Evolutionary conservation across 768 basidiomycete species (phyloP).

Genomic region (Trametes sanguinea): DNA sequence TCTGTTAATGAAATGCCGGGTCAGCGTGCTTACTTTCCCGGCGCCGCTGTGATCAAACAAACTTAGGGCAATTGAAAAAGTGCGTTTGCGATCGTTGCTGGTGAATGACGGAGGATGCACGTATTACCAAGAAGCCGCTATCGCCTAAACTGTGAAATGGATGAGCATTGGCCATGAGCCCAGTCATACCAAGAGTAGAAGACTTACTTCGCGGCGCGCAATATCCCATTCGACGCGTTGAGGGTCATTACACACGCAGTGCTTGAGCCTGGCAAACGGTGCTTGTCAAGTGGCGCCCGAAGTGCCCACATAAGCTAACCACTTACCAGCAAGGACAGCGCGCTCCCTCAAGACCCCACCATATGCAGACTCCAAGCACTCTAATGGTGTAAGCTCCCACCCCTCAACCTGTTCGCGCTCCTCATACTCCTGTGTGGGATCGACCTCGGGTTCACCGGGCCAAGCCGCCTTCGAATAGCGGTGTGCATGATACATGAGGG

Average conservation of each 20-base stretch:
- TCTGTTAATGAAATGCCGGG: slow-evolving; percentile 23
- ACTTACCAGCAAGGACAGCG: slow-evolving; percentile 39
- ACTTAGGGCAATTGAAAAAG: slow-evolving; percentile 48
- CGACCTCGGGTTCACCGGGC: slow-evolving; percentile 83
- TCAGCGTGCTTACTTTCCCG: background rate
- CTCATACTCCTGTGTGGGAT: slow-evolving; percentile 73
- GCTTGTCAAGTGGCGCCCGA: background rate
- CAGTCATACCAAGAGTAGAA: background rate
- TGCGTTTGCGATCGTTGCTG: slow-evolving; percentile 44
- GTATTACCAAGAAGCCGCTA: slow-evolving; percentile 73
- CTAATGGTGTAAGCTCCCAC: slow-evolving; percentile 65
- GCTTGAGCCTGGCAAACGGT: slow-evolving; percentile 63
- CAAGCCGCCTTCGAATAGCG: slow-evolving; percentile 71
- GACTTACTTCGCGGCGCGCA: slow-evolving; percentile 77
- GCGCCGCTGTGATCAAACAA: slow-evolving; percentile 34
- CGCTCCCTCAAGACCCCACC: slow-evolving; percentile 69
- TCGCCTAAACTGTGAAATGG: slow-evolving; percentile 61
- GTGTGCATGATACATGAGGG: slow-evolving; percentile 86
- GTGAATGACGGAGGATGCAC: slow-evolving; percentile 64
- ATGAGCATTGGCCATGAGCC: slow-evolving; percentile 2
- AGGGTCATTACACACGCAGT: slow-evolving; percentile 78
- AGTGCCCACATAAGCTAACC: background rate
- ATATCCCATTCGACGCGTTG: slow-evolving; percentile 70
- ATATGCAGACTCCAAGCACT: slow-evolving; percentile 74
- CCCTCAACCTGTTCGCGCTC: slow-evolving; percentile 66